Conservation (phyloP, 2,329 filamentous ascomycete genomes). For the Neocatenulostroma microsporum region DNA sequence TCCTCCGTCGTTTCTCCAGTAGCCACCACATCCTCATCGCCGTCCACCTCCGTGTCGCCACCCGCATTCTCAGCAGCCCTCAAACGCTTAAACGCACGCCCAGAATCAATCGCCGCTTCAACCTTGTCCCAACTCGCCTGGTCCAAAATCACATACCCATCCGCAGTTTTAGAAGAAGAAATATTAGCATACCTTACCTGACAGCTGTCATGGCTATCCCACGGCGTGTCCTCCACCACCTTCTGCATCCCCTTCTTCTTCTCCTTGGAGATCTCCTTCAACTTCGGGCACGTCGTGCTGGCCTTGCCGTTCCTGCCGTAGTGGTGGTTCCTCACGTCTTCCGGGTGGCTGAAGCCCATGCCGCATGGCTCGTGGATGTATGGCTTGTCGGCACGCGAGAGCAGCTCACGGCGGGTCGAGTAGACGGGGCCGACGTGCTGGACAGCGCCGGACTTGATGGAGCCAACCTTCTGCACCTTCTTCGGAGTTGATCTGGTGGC, state of each 20-base stretch:
- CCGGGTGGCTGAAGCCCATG: constrained; percentile 16
- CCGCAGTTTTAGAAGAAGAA: constrained; percentile 14
- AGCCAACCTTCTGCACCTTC: not conserved
- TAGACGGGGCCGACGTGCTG: constrained; percentile 17
- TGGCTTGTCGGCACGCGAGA: constrained; percentile 15
- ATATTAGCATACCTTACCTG: constrained; percentile 13
- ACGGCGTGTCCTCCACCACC: not conserved
- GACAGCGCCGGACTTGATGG: constrained; percentile 4
- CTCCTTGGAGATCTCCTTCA: not conserved
- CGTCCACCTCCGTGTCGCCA: too few species aligned
- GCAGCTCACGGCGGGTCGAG: constrained; percentile 15
- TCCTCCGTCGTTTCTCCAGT: too few species aligned
- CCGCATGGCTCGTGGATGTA: constrained; percentile 23
- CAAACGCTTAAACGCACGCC: constrained; percentile 7
- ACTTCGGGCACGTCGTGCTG: constrained; percentile 2
- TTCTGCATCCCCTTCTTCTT: not conserved
- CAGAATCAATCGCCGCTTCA: constrained; percentile 14
- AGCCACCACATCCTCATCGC: too few species aligned
- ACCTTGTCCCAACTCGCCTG: constrained; percentile 17
- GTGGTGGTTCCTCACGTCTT: constrained; percentile 21
- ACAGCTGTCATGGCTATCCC: constrained; percentile 19
- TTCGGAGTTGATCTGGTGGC: not conserved
- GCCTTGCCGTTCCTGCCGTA: constrained; percentile 5
- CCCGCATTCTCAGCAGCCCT: too few species aligned
- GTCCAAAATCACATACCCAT: constrained; percentile 20